Percentiles rank a stretch among this genome's conserved stretches.
phyloP scores from a whole-genome alignment of 225 moss, liverwort and hornwort species.

The Pseudisothecium myosuroides region DNA sequence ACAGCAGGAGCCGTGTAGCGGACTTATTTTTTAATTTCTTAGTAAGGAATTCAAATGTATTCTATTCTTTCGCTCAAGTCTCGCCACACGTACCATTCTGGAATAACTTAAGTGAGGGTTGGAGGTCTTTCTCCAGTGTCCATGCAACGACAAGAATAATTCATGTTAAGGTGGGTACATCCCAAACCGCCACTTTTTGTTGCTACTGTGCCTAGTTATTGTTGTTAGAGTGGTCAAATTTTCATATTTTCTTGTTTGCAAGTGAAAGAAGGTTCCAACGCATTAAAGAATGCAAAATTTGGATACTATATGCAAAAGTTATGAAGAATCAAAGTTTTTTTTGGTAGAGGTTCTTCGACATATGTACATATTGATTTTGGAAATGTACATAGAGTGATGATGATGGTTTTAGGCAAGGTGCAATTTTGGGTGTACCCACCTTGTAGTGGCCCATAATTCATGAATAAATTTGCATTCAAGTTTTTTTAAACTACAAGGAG shows the following conservation, averaged over 20 bases:
- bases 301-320: not conserved
- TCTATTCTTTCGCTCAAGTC: too few species aligned
- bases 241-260: not conserved
- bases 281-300: not conserved
- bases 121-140: too few species aligned
- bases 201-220: not conserved
- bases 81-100: too few species aligned
- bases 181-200: too few species aligned
- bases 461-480: not conserved
- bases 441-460: not conserved
- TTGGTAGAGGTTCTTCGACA: not conserved
- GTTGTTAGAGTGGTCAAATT: not conserved
- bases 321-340: not conserved
- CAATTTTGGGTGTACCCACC: not conserved
- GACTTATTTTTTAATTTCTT: too few species aligned
- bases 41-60: too few species aligned
- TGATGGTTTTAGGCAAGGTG: not conserved
- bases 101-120: too few species aligned
- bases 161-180: too few species aligned
- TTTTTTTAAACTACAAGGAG: rapidly evolving
- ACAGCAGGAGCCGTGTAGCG: too few species aligned
- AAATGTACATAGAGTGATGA: not conserved
- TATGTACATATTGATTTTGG: not conserved
- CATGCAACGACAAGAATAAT: too few species aligned
- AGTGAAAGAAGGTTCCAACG: not conserved